These are phyloP conservation scores for Verticillium isaacii DNA, from an alignment of 2,329 filamentous ascomycete species.

Conservation along the genomic window DNA sequence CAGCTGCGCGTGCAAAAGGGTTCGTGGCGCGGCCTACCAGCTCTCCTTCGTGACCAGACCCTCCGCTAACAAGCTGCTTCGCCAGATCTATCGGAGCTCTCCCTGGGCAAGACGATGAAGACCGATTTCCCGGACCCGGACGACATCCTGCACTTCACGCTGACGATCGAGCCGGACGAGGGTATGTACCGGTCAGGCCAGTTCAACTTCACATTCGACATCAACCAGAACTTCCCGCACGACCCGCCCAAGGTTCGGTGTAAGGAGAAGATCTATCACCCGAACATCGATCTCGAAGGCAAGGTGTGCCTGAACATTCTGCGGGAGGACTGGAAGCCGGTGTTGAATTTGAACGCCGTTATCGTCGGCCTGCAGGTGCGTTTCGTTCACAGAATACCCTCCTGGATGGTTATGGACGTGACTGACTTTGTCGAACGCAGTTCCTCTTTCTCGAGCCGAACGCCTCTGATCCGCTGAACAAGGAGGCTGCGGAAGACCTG, in stretches of 20 bases:
- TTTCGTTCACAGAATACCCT: background rate
- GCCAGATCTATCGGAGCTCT: slow-evolving; percentile 75
- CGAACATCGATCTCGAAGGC: slow-evolving; percentile 95
- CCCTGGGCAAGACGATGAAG: slow-evolving; percentile 73
- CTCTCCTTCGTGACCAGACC: background rate
- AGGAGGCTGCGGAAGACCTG: slow-evolving; percentile 93
- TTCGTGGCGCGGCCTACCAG: slow-evolving; percentile 31
- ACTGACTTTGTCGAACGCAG: slow-evolving; percentile 36
- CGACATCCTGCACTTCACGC: slow-evolving; percentile 79
- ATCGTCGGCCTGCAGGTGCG: slow-evolving; percentile 85
- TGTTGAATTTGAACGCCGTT: slow-evolving; percentile 92
- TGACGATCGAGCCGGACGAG: slow-evolving; percentile 82
- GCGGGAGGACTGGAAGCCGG: slow-evolving; percentile 98
- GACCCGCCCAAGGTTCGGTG: slow-evolving; percentile 97
- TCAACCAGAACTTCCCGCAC: slow-evolving; percentile 94
- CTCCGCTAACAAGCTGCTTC: slow-evolving; percentile 1
- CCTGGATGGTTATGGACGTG: background rate
- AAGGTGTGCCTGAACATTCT: slow-evolving; percentile 98
- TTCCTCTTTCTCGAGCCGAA: slow-evolving; percentile 98
- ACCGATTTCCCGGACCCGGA: slow-evolving; percentile 78
- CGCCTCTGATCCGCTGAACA: slow-evolving; percentile 94
- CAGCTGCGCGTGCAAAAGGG: slow-evolving; percentile 96
- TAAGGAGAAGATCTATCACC: slow-evolving; percentile 97
- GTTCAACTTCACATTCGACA: slow-evolving; percentile 87
- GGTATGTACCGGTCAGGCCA: slow-evolving; percentile 80